Conservation (phyloP, 148 eudicot genomes). For the Rhododendron vialii region DNA sequence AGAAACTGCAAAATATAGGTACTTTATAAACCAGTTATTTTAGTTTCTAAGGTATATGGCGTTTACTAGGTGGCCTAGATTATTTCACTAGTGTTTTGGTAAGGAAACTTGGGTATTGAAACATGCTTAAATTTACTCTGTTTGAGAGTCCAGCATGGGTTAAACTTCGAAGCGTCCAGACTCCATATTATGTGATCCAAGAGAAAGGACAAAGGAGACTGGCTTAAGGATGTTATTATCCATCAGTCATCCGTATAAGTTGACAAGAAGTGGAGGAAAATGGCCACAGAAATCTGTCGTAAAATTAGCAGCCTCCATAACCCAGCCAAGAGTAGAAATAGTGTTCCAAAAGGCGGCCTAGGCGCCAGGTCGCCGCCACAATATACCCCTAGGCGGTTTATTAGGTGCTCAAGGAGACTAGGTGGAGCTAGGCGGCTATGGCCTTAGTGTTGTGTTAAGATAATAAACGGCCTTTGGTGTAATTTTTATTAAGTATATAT, state of each 20-base stretch:
- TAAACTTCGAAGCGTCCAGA: background rate
- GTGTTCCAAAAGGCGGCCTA: too few species aligned
- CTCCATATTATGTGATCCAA: background rate
- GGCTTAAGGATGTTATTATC: background rate
- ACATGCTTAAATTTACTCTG: background rate
- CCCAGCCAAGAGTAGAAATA: background rate
- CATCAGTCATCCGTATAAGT: background rate
- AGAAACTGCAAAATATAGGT: background rate
- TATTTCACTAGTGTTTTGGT: background rate
- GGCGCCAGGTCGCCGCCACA: too few species aligned
- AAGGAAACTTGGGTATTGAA: background rate
- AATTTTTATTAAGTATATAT: too few species aligned
- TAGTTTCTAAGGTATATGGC: background rate
- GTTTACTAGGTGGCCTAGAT: background rate
- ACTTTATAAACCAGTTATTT: background rate
- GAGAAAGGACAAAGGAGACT: constrained; percentile 1
- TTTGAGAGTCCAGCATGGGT: background rate
- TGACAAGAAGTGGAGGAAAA: background rate
- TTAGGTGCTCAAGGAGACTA: too few species aligned
- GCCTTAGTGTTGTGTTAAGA: too few species aligned
- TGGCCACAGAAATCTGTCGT: background rate
- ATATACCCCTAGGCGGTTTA: too few species aligned
- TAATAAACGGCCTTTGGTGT: too few species aligned
- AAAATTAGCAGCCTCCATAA: background rate
- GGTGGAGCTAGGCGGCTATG: too few species aligned